Conservation (phyloP, 768 basidiomycete genomes). For the Termitomyces eurrhizus region DNA sequence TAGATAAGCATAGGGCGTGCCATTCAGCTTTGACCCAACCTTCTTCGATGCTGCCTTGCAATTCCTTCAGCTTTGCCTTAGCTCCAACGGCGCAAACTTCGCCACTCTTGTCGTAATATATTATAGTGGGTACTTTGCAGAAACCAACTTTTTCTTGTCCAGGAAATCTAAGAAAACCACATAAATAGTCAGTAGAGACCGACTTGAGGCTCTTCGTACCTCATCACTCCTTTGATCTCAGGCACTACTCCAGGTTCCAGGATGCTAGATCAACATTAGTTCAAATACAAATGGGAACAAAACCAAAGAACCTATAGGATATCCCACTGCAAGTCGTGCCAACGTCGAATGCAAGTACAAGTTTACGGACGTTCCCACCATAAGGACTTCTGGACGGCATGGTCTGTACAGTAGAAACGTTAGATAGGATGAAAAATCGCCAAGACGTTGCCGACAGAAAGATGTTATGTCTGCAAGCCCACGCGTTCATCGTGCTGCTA, state of each 20-base stretch:
- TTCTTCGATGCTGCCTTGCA: conserved; percentile 37
- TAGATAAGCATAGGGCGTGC: conserved; percentile 20
- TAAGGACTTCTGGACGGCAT: neutral
- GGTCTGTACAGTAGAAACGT: neutral
- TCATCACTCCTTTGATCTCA: conserved; percentile 42
- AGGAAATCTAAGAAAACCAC: conserved; percentile 35
- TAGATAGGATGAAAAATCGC: neutral
- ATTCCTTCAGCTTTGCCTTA: conserved; percentile 27
- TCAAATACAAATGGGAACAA: neutral
- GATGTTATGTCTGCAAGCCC: neutral
- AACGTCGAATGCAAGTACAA: conserved; percentile 44
- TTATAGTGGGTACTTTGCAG: conserved; percentile 45
- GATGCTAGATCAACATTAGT: conserved; percentile 20
- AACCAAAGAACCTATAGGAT: conserved; percentile 29
- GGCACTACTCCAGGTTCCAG: conserved; percentile 36
- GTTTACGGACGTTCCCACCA: conserved; percentile 13
- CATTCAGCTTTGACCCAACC: conserved; percentile 50
- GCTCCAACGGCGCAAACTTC: conserved; percentile 41
- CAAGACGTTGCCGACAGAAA: neutral
- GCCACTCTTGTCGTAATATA: conserved; percentile 44
- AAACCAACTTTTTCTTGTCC: conserved; percentile 42
- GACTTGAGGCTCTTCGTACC: conserved; percentile 16
- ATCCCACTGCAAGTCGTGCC: conserved; percentile 48
- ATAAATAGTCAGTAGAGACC: conserved; percentile 1
- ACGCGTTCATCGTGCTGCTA: neutral